phyloP scores from a whole-genome alignment of 2,329 filamentous ascomycete genomes.

The Aurifilum marmelostoma region DNA sequence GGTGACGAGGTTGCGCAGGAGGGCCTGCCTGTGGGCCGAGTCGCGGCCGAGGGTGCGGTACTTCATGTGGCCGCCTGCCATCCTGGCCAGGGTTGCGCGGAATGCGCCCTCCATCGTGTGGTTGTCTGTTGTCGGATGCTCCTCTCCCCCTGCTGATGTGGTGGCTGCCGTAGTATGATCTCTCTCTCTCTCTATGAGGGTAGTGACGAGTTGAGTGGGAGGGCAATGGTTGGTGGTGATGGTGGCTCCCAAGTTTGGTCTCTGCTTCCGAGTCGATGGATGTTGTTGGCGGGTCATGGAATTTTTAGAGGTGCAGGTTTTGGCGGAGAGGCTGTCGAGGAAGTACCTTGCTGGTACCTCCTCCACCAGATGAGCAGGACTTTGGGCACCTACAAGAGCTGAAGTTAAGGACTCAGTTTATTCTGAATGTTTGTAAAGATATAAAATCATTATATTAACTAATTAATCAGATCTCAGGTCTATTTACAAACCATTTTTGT shows the following conservation, averaged over 20 bases:
- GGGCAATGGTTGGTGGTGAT: background rate
- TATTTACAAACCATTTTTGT: background rate
- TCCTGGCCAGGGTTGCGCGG: conserved; percentile 42
- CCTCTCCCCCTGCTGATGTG: background rate
- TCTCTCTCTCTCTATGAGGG: background rate
- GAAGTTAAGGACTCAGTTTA: background rate
- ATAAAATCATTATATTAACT: background rate
- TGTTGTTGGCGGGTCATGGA: conserved; percentile 1
- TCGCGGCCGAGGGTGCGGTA: conserved; percentile 86
- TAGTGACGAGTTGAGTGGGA: background rate
- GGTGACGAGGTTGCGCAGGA: conserved; percentile 94
- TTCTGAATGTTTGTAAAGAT: background rate
- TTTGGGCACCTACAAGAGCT: too few relatives aligned
- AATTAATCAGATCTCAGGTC: background rate
- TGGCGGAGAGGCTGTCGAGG: background rate
- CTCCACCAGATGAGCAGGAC: background rate
- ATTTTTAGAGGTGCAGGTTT: background rate
- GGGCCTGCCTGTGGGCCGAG: conserved; percentile 85
- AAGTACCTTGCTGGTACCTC: background rate
- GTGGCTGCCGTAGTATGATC: too few relatives aligned
- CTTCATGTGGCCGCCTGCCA: conserved; percentile 86
- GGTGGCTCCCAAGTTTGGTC: background rate
- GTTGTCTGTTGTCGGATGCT: too few relatives aligned
- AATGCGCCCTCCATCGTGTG: conserved; percentile 14
- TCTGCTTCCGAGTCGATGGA: background rate